Evolutionary conservation across 2,329 filamentous ascomycete genomes (phyloP).

Genomic region (Apiospora arundinis): DNA sequence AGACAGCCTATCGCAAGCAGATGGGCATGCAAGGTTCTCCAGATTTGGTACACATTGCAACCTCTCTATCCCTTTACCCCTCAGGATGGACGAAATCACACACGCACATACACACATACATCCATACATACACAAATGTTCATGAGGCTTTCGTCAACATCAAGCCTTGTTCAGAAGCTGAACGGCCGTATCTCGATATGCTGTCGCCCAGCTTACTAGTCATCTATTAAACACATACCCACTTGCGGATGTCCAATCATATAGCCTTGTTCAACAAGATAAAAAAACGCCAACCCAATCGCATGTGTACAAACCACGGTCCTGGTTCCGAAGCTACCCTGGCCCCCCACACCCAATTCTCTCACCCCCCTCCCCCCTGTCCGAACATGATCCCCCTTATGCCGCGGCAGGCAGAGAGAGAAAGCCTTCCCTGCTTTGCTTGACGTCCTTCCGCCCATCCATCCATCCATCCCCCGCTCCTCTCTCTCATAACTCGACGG

Average conservation of each 20-base stretch:
- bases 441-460: neutral
- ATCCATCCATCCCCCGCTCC: neutral
- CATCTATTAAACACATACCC: neutral
- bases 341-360: neutral
- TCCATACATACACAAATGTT: neutral
- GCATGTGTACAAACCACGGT: neutral
- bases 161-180: neutral
- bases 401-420: neutral
- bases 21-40: neutral
- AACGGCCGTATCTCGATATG: neutral
- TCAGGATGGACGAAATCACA: neutral
- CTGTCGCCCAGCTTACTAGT: neutral
- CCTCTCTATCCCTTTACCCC: neutral
- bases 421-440: neutral
- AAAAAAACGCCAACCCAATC: neutral
- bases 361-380: neutral
- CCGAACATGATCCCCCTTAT: neutral
- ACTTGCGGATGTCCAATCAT: neutral
- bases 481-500: conserved; percentile 38
- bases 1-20: neutral
- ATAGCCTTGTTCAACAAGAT: neutral
- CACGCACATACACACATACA: neutral
- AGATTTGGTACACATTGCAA: neutral
- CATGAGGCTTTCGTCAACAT: neutral
- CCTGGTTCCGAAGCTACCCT: neutral